Percentiles rank a stretch among this genome's conserved stretches.
Evolutionary conservation across 1,284 basidiomycete species (phyloP).

Genomic region (Fomitopsis palustris): DNA sequence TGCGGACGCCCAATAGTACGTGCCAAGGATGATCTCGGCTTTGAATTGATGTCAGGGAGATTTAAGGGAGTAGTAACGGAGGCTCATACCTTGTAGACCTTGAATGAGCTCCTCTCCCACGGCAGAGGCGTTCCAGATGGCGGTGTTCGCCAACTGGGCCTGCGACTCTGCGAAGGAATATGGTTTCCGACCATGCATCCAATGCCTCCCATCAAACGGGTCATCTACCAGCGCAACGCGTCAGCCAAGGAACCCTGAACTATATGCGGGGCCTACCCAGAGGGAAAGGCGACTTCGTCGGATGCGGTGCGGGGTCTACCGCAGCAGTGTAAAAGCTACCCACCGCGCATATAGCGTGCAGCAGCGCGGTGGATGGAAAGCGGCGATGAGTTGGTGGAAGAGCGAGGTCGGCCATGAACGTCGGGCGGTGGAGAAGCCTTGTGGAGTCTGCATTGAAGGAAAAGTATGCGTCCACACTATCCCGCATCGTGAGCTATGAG

Average conservation of each 20-base stretch:
- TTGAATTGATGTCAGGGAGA: background rate
- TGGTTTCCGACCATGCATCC: slow-evolving; percentile 37
- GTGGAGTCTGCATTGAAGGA: slow-evolving; percentile 65
- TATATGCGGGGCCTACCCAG: slow-evolving; percentile 8
- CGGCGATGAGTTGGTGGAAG: slow-evolving; percentile 63
- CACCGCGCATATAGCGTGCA: slow-evolving; percentile 77
- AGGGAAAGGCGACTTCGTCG: slow-evolving; percentile 28
- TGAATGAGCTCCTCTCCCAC: slow-evolving; percentile 56
- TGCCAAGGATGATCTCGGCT: slow-evolving; percentile 62
- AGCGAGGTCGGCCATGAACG: slow-evolving; percentile 61
- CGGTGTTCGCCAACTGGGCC: slow-evolving; percentile 51
- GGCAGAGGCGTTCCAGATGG: slow-evolving; percentile 44
- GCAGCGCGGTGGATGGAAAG: slow-evolving; percentile 62
- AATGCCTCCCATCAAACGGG: slow-evolving; percentile 46
- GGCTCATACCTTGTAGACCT: slow-evolving; percentile 55
- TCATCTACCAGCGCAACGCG: slow-evolving; percentile 37
- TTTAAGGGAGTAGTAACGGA: slow-evolving; percentile 1
- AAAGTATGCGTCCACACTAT: slow-evolving; percentile 71
- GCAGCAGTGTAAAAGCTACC: slow-evolving; percentile 64
- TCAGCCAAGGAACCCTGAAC: background rate
- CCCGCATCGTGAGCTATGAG: background rate
- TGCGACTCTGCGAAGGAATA: slow-evolving; percentile 70
- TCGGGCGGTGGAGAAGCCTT: slow-evolving; percentile 59
- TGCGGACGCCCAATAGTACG: slow-evolving; percentile 72
- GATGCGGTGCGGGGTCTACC: slow-evolving; percentile 50